Evolutionary conservation across 1,139 yeast species (phyloP).

Genomic region (Blastobotrys indianensis): DNA sequence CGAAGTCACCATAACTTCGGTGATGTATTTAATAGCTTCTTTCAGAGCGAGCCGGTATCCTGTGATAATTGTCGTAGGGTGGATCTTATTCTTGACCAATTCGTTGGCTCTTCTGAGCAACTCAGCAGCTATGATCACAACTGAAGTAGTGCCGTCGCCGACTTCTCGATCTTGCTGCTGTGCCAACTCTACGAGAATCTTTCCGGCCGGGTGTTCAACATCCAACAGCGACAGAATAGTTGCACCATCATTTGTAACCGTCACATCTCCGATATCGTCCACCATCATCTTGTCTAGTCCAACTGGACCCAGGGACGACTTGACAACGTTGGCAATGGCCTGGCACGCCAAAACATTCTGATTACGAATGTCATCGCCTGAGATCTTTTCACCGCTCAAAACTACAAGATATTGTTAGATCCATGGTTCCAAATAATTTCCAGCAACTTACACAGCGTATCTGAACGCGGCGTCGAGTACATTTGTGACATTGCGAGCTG

Average conservation of each 20-base stretch:
- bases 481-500: conserved; percentile 45
- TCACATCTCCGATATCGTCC: conserved; percentile 98
- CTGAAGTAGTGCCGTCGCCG: conserved; percentile 93
- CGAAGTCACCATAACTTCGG: conserved; percentile 74
- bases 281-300: conserved; percentile 98
- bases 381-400: conserved; percentile 90
- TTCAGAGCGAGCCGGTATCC: conserved; percentile 92
- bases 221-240: conserved; percentile 86
- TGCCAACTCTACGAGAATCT: conserved; percentile 92
- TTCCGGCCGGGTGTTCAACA: conserved; percentile 99
- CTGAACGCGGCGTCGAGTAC: conserved; percentile 73
- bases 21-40: conserved; percentile 86
- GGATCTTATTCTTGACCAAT: conserved; percentile 85
- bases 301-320: conserved; percentile 95
- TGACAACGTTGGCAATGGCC: conserved; percentile 96
- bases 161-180: conserved; percentile 99
- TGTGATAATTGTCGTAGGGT: conserved; percentile 95
- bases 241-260: conserved; percentile 98
- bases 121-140: conserved; percentile 92
- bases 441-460: conserved; percentile 64
- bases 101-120: conserved; percentile 89
- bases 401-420: conserved; percentile 32
- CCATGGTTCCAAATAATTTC: not conserved
- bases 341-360: conserved; percentile 92
- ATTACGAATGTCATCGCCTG: conserved; percentile 94